Percentiles rank a stretch among this genome's conserved stretches.
These are phyloP conservation scores for Ricinus communis DNA, from an alignment of 345 rosid species.

Conservation along the genomic window DNA sequence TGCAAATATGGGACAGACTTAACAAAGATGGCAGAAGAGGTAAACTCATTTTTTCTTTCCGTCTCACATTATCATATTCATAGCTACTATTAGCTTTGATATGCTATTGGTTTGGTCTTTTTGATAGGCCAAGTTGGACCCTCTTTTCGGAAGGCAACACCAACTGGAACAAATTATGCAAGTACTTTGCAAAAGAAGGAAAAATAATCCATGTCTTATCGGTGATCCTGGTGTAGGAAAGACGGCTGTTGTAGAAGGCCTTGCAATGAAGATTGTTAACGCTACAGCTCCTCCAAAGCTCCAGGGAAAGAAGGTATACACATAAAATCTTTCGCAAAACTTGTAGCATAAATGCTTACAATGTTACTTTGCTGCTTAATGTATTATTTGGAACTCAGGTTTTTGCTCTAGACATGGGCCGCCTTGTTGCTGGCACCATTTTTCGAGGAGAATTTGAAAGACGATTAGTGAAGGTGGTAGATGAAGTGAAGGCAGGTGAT, in stretches of 20 bases:
- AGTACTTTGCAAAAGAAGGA: conserved; percentile 27
- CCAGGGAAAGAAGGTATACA: conserved; percentile 24
- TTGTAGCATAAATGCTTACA: background rate
- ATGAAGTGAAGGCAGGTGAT: conserved; percentile 26
- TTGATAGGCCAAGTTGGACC: conserved; percentile 26
- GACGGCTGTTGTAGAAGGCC: conserved; percentile 32
- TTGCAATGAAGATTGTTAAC: conserved; percentile 19
- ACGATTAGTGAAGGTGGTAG: conserved; percentile 17
- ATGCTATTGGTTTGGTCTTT: background rate
- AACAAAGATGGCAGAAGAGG: conserved; percentile 12
- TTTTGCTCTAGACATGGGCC: conserved; percentile 32
- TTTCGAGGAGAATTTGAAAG: conserved; percentile 31
- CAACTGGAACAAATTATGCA: conserved; percentile 20
- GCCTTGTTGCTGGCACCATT: conserved; percentile 24
- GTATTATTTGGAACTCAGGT: conserved; percentile 10
- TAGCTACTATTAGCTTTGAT: no score
- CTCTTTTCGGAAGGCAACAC: conserved; percentile 18
- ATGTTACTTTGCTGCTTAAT: no score
- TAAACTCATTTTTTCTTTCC: background rate
- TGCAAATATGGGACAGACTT: conserved; percentile 21
- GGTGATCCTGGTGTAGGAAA: conserved; percentile 42
- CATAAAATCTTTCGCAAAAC: background rate
- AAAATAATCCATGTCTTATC: conserved; percentile 32
- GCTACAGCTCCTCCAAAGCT: conserved; percentile 12
- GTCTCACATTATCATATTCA: no score